Conservation (phyloP, 768 basidiomycete species). For the Psilocybe cubensis region DNA sequence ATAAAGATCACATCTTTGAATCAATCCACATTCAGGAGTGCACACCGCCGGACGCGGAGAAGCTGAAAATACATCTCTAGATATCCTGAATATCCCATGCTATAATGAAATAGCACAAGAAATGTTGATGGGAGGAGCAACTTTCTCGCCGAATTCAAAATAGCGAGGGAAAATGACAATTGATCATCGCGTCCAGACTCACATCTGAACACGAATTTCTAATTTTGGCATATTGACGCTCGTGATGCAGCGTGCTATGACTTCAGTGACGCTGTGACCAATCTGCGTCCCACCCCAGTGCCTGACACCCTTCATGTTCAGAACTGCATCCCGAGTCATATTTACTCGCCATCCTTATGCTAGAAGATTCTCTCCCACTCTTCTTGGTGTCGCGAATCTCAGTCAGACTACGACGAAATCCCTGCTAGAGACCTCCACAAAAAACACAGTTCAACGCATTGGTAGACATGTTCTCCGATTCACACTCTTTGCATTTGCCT, state of each 20-base stretch:
- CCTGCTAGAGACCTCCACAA: neutral
- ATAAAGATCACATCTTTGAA: slow-evolving; percentile 4
- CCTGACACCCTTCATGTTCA: slow-evolving; percentile 7
- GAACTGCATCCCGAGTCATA: neutral
- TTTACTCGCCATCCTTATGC: neutral
- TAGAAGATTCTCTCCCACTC: neutral
- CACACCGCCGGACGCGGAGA: slow-evolving; percentile 13
- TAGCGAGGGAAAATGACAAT: neutral
- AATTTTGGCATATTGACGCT: slow-evolving; percentile 2
- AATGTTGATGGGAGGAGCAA: slow-evolving; percentile 1
- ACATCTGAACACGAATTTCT: neutral
- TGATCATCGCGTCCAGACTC: neutral
- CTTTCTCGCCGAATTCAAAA: neutral
- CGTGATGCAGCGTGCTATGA: too few relatives aligned
- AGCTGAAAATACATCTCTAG: neutral
- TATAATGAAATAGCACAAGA: slow-evolving; percentile 5
- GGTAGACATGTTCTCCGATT: slow-evolving; percentile 42
- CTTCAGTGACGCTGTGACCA: slow-evolving; percentile 3
- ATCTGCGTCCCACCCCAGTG: neutral
- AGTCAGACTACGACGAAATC: neutral
- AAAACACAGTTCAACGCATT: neutral
- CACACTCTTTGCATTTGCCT: slow-evolving; percentile 39
- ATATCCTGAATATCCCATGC: neutral
- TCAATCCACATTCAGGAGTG: slow-evolving; percentile 7
- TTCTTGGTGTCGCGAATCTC: neutral